Evolutionary conservation across 805 yeast genomes (phyloP), one percentile per base, ranked within the genome.

Genomic region (Schwanniomyces vanrijiae): DNA sequence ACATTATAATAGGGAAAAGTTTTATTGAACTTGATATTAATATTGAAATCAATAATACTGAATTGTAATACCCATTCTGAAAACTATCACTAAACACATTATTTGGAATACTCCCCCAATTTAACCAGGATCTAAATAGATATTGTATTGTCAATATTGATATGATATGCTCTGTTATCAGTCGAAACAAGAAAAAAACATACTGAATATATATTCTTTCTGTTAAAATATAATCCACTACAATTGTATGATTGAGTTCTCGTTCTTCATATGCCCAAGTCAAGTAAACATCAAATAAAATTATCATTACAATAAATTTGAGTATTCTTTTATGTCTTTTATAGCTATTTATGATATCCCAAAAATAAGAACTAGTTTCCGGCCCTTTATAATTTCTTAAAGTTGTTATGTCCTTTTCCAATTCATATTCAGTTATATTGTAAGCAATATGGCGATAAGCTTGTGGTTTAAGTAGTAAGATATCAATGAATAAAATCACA

Each of bases 191-290:
- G 60, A 84, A 86, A 48, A 69, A 81, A 0, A 70, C 44, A 53
- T 87, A 87, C 52, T 86, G 91, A 13, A 62, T 43, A 4, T 73
- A 54, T 3, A 79, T 71, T 5, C 64, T 62, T 28, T 74, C 73
- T 20, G 31, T 43, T 20, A 73, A 52, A 1, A 73, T 56, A 16
- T 37, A 53, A 5, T 46, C 42, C 52, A 64, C 59, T 22, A 61
- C 44, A 33, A 52, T 21, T 6, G 67, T 55, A 42, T 68, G 73
- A 7, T 59, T 52, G 34, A 59, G 58, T 46, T 75, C 78, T 54
- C 80, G 82, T 63, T 92, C 99, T 50, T 87, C 91, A 46, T 84
- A 81, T 0, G 96, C 96, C 98, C 99, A 94, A 1, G 82, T 83
- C 44, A 94, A 65, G 62, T 94, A 94, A 4, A 92, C 92, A 56